phyloP scores from a whole-genome alignment of 345 rosid genomes.

The Viola odorata region DNA sequence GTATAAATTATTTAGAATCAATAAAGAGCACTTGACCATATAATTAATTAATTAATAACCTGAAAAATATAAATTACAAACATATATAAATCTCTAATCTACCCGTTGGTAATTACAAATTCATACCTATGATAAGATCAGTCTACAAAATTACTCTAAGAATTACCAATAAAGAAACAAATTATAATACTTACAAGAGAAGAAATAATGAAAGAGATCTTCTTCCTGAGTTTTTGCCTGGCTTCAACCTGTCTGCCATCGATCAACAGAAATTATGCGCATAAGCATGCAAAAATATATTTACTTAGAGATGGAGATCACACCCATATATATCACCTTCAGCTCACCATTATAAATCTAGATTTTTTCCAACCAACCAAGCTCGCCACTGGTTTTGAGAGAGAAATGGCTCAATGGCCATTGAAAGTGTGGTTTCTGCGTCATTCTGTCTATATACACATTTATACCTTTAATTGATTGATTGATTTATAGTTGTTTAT shows the following conservation, averaged over 20 bases:
- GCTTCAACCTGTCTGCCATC: constrained; percentile 31
- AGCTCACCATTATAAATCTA: too few relatives aligned
- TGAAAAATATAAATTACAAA: too few relatives aligned
- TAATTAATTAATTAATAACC: too few relatives aligned
- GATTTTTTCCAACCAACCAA: too few relatives aligned
- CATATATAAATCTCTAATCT: too few relatives aligned
- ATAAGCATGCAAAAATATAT: neutral
- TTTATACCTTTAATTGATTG: neutral
- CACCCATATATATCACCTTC: too few relatives aligned
- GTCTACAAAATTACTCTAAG: too few relatives aligned
- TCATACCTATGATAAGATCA: too few relatives aligned
- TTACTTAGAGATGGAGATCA: neutral
- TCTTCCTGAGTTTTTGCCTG: constrained; percentile 22
- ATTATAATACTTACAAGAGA: neutral
- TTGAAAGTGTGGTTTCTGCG: neutral
- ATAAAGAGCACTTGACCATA: too few relatives aligned
- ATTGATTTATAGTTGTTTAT: too few relatives aligned
- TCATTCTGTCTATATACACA: neutral
- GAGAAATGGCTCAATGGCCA: neutral
- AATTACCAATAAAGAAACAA: neutral
- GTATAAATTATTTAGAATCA: too few relatives aligned
- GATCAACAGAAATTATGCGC: neutral
- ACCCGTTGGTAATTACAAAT: too few relatives aligned
- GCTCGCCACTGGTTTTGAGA: constrained; percentile 9
- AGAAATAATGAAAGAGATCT: neutral